Conservation (phyloP, 768 basidiomycete genomes). For the Lactifluus rugatus region DNA sequence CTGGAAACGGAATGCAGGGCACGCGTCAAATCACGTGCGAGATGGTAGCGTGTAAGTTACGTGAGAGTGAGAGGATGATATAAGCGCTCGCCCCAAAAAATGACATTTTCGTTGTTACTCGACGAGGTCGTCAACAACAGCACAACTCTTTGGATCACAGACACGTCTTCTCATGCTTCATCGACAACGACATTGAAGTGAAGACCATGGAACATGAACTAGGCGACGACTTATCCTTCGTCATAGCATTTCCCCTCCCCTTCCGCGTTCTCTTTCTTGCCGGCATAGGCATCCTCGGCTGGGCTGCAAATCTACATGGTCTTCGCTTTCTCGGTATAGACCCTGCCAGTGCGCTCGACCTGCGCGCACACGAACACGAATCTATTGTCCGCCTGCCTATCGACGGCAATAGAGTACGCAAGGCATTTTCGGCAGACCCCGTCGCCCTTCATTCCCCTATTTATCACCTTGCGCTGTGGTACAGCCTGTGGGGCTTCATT, state of each 20-base stretch:
- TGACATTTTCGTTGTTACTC: too few relatives aligned
- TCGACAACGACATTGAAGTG: slow-evolving; percentile 1
- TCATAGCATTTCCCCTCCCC: slow-evolving; percentile 72
- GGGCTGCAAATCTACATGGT: slow-evolving; percentile 90
- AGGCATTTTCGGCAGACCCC: slow-evolving; percentile 29
- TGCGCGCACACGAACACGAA: slow-evolving; percentile 24
- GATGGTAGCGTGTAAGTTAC: too few relatives aligned
- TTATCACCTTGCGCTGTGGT: slow-evolving; percentile 59
- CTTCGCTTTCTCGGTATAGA: slow-evolving; percentile 70
- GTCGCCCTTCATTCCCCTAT: slow-evolving; percentile 43
- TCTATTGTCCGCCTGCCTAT: slow-evolving; percentile 21
- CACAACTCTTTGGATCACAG: not conserved
- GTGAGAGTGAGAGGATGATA: too few relatives aligned
- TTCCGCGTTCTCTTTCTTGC: slow-evolving; percentile 80
- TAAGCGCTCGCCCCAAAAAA: too few relatives aligned
- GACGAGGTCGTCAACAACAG: not conserved
- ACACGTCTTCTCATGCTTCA: not conserved
- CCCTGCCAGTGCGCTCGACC: slow-evolving; percentile 57
- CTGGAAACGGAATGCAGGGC: too few relatives aligned
- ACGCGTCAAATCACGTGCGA: too few relatives aligned
- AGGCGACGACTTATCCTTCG: slow-evolving; percentile 41
- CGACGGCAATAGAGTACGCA: slow-evolving; percentile 24
- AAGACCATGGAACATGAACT: slow-evolving; percentile 22
- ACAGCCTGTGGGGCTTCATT: slow-evolving; percentile 47
- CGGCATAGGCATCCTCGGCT: slow-evolving; percentile 74